phyloP scores from a whole-genome alignment of 1,139 yeast species.

The Suhomyces maxii region DNA sequence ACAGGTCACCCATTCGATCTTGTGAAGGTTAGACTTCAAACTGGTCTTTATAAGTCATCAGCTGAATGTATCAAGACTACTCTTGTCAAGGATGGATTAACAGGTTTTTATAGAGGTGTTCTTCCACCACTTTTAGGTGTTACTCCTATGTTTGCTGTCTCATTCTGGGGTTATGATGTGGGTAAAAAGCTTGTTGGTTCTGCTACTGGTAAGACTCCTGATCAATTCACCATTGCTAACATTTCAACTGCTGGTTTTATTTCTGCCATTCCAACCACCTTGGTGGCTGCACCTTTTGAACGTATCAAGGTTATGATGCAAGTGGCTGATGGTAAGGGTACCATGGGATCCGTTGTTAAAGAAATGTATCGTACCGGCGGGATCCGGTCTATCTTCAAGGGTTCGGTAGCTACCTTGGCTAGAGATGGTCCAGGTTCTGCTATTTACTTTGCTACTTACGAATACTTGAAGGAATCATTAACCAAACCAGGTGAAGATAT shows the following conservation, averaged over 20 bases:
- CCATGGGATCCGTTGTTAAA: slow-evolving; percentile 62
- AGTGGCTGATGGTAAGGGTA: slow-evolving; percentile 56
- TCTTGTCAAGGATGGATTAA: slow-evolving; percentile 66
- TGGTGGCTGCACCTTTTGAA: slow-evolving; percentile 96
- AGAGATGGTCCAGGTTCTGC: slow-evolving; percentile 99
- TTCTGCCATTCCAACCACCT: slow-evolving; percentile 91
- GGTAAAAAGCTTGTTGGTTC: slow-evolving; percentile 74
- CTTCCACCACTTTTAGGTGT: slow-evolving; percentile 91
- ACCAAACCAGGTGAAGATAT: slow-evolving; percentile 57
- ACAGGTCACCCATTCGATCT: slow-evolving; percentile 97
- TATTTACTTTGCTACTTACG: slow-evolving; percentile 92
- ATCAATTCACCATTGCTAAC: slow-evolving; percentile 60
- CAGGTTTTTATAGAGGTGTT: slow-evolving; percentile 85
- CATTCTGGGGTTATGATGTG: slow-evolving; percentile 97
- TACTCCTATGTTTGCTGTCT: slow-evolving; percentile 97
- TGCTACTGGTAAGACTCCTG: slow-evolving; percentile 39
- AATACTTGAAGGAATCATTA: slow-evolving; percentile 65
- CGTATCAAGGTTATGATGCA: slow-evolving; percentile 94
- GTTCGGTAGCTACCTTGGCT: slow-evolving; percentile 87
- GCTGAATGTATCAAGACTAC: slow-evolving; percentile 69
- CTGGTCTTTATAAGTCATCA: slow-evolving; percentile 63
- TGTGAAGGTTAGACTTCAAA: slow-evolving; percentile 87
- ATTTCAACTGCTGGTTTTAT: slow-evolving; percentile 94
- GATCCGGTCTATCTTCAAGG: slow-evolving; percentile 79
- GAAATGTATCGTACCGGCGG: slow-evolving; percentile 84